A percentile compares a stretch with the other conserved stretches of the same genome.
Conservation (phyloP, 805 yeast species). For the Wickerhamomyces silvicola region DNA sequence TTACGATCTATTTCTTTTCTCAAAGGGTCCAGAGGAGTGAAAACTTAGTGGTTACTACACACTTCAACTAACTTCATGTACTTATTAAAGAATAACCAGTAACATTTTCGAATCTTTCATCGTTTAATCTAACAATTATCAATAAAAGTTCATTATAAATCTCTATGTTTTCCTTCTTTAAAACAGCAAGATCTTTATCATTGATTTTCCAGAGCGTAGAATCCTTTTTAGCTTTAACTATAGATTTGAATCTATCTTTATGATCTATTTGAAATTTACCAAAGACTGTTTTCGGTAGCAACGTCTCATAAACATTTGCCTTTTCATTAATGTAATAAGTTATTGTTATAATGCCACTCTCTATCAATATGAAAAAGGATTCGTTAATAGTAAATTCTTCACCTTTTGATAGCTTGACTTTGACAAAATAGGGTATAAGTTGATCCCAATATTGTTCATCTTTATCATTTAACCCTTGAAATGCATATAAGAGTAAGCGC, state of each 20-base stretch:
- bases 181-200: conserved; percentile 33
- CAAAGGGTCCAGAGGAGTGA: too few relatives aligned
- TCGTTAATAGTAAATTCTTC: conserved; percentile 39
- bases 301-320: conserved; percentile 32
- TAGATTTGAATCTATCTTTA: conserved; percentile 33
- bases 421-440: conserved; percentile 50
- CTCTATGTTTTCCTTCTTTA: conserved; percentile 43
- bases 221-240: conserved; percentile 52
- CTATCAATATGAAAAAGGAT: conserved; percentile 48
- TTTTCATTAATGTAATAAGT: conserved; percentile 39
- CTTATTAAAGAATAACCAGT: conserved; percentile 71
- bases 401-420: conserved; percentile 44
- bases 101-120: conserved; percentile 67
- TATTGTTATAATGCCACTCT: conserved; percentile 45
- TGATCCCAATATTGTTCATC: conserved; percentile 56
- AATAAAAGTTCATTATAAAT: conserved; percentile 58
- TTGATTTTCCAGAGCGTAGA: conserved; percentile 66
- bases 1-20: too few relatives aligned
- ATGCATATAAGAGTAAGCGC: conserved; percentile 38
- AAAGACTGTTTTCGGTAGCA: conserved; percentile 51
- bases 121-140: conserved; percentile 55
- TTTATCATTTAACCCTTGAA: conserved; percentile 36
- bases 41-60: neutral
- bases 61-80: conserved; percentile 24
- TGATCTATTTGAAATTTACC: conserved; percentile 31